Conservation (phyloP, 2,329 filamentous ascomycete genomes). For the Fusarium solani-melongenae region DNA sequence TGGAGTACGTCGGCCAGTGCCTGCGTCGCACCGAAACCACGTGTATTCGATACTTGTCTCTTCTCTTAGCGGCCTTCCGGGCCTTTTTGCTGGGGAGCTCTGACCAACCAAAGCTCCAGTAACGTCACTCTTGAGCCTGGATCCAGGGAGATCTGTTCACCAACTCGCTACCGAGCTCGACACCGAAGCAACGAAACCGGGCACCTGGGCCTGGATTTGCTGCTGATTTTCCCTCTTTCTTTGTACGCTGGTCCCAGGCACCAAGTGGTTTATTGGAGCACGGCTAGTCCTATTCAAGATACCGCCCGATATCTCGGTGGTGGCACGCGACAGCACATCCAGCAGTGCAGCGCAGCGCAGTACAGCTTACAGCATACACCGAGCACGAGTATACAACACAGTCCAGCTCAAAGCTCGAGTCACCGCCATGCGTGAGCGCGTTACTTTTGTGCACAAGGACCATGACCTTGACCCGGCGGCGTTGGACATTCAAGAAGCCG, state of each 20-base stretch:
- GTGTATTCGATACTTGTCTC: slow-evolving; percentile 25
- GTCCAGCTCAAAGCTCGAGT: neutral
- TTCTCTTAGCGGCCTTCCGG: neutral
- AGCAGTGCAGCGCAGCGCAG: neutral
- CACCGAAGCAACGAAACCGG: slow-evolving; percentile 14
- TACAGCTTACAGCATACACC: slow-evolving; percentile 2
- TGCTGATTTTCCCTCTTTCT: neutral
- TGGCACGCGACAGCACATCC: slow-evolving; percentile 32
- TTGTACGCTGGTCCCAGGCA: neutral
- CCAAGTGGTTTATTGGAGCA: neutral
- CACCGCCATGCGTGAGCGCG: slow-evolving; percentile 76
- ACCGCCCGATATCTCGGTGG: slow-evolving; percentile 9
- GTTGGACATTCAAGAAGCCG: slow-evolving; percentile 66
- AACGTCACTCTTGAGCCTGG: slow-evolving; percentile 7
- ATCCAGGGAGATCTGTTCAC: slow-evolving; percentile 9
- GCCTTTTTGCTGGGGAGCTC: neutral
- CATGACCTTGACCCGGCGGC: slow-evolving; percentile 72
- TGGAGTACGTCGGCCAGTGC: slow-evolving; percentile 24
- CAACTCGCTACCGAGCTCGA: slow-evolving; percentile 24
- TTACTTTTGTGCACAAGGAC: slow-evolving; percentile 81
- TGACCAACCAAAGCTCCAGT: slow-evolving; percentile 27
- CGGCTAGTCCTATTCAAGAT: slow-evolving; percentile 10
- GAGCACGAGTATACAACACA: neutral
- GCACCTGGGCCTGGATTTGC: neutral
- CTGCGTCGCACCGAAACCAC: slow-evolving; percentile 26